Evolutionary conservation across 192 early-diverging fungal species (phyloP), one percentile per base, ranked within the genome.

Genomic region (Podila horticola): DNA sequence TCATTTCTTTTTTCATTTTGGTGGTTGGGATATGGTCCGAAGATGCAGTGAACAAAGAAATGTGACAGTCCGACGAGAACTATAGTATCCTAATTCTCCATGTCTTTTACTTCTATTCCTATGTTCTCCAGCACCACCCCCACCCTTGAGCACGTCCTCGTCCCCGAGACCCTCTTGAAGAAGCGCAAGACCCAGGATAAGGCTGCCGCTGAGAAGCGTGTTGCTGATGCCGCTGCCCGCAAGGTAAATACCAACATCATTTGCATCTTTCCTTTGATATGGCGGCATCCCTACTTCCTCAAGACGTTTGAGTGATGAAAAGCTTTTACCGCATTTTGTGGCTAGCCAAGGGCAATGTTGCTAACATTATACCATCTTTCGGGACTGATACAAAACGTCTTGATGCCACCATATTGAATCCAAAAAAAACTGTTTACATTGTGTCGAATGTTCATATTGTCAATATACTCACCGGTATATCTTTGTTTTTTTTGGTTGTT

Each of bases 141-240:
- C 71, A 84, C 84, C 82, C 86, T 85, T 85, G 84, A 85, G 72
- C 87, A 92, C 76, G 87, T 92, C 62, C 88, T 91, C 79, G 91
- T 92, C 74, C 94, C 94, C 86, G 94, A 95, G 86, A 94, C 93
- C 73, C 86, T 94, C 84, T 89, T 95, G 86, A 94, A 94, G 93
- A 94, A 94, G 90, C 90, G 92, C 79, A 92, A 93, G 87, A 76
- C 85, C 79, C 87, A 90, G 73, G 91, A 92, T 64, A 94, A 95
- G 91, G 82, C 88, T 34, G 88, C 89, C 71, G 90, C 87, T 71
- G 87, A 89, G 64, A 84, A 83, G 71, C 88, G 86, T 29, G 86
- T 86, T 65, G 85, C 79, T 59, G 84, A 86, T 74, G 82, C 71
- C 51, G 87, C 87, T 71, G 74, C 81, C 69, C 79, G 84, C 67